Evolutionary conservation across 495 filamentous ascomycete genomes (phyloP).

Genomic region (Recurvomyces mirabilis): DNA sequence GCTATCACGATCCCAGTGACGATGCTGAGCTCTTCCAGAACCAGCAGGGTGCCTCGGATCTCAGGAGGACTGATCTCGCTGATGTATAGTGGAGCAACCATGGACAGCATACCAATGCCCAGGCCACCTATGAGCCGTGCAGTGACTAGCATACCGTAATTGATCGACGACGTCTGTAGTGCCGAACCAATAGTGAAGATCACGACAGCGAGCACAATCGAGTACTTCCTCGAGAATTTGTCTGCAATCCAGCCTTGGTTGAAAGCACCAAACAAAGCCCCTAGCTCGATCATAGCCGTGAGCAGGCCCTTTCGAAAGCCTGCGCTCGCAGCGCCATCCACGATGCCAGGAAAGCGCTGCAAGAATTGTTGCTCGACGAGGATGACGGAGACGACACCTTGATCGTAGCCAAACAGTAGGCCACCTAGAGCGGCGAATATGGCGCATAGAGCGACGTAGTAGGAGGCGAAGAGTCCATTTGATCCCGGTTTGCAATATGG

Average conservation of each 20-base stretch:
- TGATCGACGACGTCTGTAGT: constrained; percentile 44
- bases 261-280: constrained; percentile 41
- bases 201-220: constrained; percentile 43
- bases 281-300: constrained; percentile 51
- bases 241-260: constrained; percentile 52
- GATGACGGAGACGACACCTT: constrained; percentile 44
- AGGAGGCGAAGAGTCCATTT: constrained; percentile 37
- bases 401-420: constrained; percentile 47
- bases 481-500: constrained; percentile 1
- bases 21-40: constrained; percentile 28
- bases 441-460: constrained; percentile 43
- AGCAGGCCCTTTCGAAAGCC: constrained; percentile 50
- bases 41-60: constrained; percentile 28
- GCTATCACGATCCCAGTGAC: constrained; percentile 30
- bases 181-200: constrained; percentile 46
- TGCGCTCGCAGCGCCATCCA: constrained; percentile 32
- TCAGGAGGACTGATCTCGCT: constrained; percentile 29
- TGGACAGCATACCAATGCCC: constrained; percentile 43
- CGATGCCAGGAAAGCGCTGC: constrained; percentile 37
- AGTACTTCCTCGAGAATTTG: constrained; percentile 45
- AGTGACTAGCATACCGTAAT: constrained; percentile 48
- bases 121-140: constrained; percentile 51
- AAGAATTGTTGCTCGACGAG: constrained; percentile 50
- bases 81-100: constrained; percentile 29
- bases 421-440: constrained; percentile 46